Base-by-base conservation (phyloP, 768 basidiomycete species). In the Hysterangium stoloniferum region DNA sequence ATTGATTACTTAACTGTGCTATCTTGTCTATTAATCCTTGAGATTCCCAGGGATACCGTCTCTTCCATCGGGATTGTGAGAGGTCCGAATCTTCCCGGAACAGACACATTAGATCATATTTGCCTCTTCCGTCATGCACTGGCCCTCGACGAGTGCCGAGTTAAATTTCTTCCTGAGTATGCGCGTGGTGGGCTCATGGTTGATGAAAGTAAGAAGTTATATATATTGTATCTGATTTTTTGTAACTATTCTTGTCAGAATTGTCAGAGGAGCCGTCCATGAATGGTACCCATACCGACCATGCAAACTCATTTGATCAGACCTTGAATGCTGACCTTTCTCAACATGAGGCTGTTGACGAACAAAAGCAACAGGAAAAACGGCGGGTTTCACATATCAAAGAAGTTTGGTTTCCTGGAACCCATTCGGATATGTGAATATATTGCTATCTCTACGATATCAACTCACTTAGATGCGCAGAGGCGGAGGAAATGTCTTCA, bases 161-260 rank as follows among this genome's bases (percentile, higher is more conserved):
- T 74, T 40, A 75, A 73, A 42, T 75, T 74, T 52, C 52, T 71
- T 2, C 74, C 74, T 0, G 72, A 75, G 49, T 72, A 69, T 38
- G 69, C 58, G 0, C 58, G 68, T 22, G 44, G 44, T 15, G 44
- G 41, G 1, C n/a, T n/a, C n/a, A n/a, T n/a, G n/a, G n/a, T n/a
- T n/a, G n/a, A n/a, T n/a, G n/a, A n/a, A n/a, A n/a, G n/a, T n/a
- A n/a, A n/a, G n/a, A n/a, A n/a, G n/a, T n/a, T n/a, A n/a, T n/a
- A n/a, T n/a, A n/a, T n/a, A n/a, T n/a, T n/a, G n/a, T n/a, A n/a
- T n/a, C n/a, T n/a, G n/a, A n/a, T n/a, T n/a, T n/a, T n/a, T n/a
- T n/a, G n/a, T n/a, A n/a, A n/a, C n/a, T n/a, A n/a, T n/a, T n/a
- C n/a, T n/a, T n/a, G n/a, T n/a, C n/a, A n/a, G n/a, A n/a, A n/a